Base-by-base conservation (phyloP, 2,329 filamentous ascomycete species). In the Diaporthe eres region DNA sequence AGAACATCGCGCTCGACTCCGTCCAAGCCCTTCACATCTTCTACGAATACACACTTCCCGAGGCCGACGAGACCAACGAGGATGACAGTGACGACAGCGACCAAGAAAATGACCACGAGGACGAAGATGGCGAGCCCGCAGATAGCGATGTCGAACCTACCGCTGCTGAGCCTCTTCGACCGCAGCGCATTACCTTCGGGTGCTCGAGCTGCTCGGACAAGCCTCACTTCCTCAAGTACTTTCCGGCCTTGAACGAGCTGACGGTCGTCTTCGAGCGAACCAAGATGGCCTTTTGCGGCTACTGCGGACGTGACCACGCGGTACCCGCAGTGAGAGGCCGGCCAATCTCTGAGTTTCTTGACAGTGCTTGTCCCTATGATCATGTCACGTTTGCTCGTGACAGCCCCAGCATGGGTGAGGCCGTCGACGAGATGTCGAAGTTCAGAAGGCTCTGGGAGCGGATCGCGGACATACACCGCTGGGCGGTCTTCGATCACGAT, bases 291-390 rank as follows among this genome's bases (percentile, higher is more conserved):
- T 9, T 5, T 1, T 3, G 19, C 42, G 2, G 5, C 31, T 1
- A 31, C 4, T 37, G 4, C 12, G 6, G 2, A 19, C 1, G 1
- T 2, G 1, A 25, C 44, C 7, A 2, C 3, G 1, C 10, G 3
- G 12, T 28, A 0, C 1, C 44, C 12, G 12, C 15, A 25, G 10
- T 7, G 1, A 9, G 19, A 1, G 12, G 1, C 13, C 7, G 19
- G 10, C 6, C 31, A 19, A 31, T 53, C 7, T 39, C 63, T 10
- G 4, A 51, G 4, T 53, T 68, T 10, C 28, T 53, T 10, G 44
- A 51, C 12, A 47, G 13, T 1, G 8, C 2, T 10, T 17, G 7
- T 5, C 2, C 6, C 31, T 68, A 53, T 9, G 7, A 51, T 13
- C 31, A 7, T 8, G 31, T 28, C 15, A 68, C 31, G 5, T 39